Percentiles rank a stretch among this genome's conserved stretches.
Evolutionary conservation across 2,329 filamentous ascomycete species (phyloP).

Genomic region (Ophiostoma sp.): DNA sequence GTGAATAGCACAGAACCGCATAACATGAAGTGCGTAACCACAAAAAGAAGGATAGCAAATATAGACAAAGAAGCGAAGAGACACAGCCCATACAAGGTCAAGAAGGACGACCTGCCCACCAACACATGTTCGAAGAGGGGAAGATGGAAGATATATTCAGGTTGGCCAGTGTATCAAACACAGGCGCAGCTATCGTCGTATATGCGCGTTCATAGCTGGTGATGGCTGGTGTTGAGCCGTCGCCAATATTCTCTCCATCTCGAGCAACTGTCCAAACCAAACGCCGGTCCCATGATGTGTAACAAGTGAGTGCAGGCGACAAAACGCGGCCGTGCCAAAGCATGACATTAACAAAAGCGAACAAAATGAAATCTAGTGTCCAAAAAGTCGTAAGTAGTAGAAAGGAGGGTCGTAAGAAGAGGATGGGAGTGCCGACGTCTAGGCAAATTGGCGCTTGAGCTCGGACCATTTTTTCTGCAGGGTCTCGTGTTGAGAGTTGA

Average conservation of each 20-base stretch:
- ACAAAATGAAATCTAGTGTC: constrained; percentile 6
- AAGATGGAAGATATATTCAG: background rate
- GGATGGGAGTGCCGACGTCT: background rate
- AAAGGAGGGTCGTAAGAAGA: background rate
- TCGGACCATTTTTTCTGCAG: constrained; percentile 74
- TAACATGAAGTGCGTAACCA: background rate
- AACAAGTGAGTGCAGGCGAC: constrained; percentile 9
- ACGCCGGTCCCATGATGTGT: constrained; percentile 19
- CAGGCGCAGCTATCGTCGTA: constrained; percentile 8
- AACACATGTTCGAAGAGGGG: background rate
- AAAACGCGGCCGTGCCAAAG: background rate
- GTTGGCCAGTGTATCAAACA: constrained; percentile 20
- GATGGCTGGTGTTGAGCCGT: background rate
- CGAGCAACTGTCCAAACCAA: constrained; percentile 12
- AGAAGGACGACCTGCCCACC: no score
- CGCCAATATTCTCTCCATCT: background rate
- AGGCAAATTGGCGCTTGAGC: constrained; percentile 55
- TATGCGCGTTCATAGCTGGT: background rate
- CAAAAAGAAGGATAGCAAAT: background rate
- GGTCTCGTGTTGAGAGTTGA: constrained; percentile 65
- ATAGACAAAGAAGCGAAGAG: background rate
- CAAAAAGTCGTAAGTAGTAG: constrained; percentile 2
- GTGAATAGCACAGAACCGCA: no score
- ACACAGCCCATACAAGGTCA: background rate
- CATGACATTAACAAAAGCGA: constrained; percentile 6